Evolutionary conservation across 192 early-diverging fungal species (phyloP).

Genomic region (Pilobolus umbonatus): DNA sequence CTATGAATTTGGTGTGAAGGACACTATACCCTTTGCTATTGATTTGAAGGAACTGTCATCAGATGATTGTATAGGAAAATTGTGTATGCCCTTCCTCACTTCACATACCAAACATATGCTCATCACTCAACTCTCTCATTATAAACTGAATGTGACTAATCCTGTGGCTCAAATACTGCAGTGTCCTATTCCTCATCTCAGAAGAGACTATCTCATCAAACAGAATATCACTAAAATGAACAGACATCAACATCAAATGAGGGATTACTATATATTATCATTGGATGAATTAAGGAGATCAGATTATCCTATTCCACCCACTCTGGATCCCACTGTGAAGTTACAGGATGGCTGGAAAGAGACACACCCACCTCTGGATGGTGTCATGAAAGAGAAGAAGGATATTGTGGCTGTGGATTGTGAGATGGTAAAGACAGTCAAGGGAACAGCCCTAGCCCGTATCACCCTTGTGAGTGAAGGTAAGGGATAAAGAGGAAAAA

Average conservation of each 20-base stretch:
- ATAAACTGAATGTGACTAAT: constrained; percentile 28
- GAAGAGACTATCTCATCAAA: constrained; percentile 32
- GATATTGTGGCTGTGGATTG: constrained; percentile 53
- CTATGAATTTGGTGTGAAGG: constrained; percentile 30
- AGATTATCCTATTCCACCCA: constrained; percentile 41
- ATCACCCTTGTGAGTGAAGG: constrained; percentile 44
- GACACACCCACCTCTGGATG: constrained; percentile 18
- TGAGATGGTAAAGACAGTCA: constrained; percentile 47
- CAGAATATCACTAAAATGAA: constrained; percentile 23
- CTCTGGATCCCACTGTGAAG: constrained; percentile 15
- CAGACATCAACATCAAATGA: constrained; percentile 14
- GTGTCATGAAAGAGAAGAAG: constrained; percentile 11
- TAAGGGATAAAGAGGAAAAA: neutral
- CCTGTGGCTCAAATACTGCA: constrained; percentile 40
- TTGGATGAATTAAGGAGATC: constrained; percentile 37
- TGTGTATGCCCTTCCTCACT: constrained; percentile 23
- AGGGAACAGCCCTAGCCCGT: constrained; percentile 45
- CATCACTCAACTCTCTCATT: constrained; percentile 33
- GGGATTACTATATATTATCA: constrained; percentile 40
- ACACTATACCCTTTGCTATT: constrained; percentile 22
- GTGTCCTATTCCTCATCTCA: constrained; percentile 33
- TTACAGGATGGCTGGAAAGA: constrained; percentile 42
- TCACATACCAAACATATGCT: constrained; percentile 24
- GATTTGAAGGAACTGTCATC: constrained; percentile 1
- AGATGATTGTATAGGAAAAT: constrained; percentile 11